phyloP scores from a whole-genome alignment of 768 basidiomycete species.

The Amanita rubescens region DNA sequence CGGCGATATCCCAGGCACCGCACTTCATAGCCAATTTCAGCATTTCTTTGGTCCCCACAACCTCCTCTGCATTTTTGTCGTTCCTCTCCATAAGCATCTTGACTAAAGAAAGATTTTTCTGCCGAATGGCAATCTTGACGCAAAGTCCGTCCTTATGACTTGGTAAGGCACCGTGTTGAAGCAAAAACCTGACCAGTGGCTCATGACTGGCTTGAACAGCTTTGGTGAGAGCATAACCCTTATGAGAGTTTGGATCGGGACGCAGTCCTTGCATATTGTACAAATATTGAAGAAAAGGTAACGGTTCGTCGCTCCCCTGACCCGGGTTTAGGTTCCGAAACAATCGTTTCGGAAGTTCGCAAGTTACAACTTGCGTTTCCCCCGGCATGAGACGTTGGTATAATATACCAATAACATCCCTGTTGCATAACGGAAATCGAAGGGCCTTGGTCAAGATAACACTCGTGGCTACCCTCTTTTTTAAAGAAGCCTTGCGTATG shows the following conservation, averaged over 20 bases:
- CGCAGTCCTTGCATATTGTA: constrained; percentile 31
- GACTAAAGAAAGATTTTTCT: constrained; percentile 60
- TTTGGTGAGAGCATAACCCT: constrained; percentile 76
- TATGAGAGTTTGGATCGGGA: constrained; percentile 56
- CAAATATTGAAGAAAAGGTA: constrained; percentile 59
- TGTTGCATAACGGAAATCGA: constrained; percentile 55
- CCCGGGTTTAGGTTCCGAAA: constrained; percentile 44
- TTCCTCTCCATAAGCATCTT: constrained; percentile 52
- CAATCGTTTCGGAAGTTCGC: constrained; percentile 58
- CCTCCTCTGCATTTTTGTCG: constrained; percentile 40
- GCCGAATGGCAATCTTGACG: constrained; percentile 67
- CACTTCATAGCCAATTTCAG: constrained; percentile 56
- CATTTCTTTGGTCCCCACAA: constrained; percentile 48
- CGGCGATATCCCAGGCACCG: constrained; percentile 60
- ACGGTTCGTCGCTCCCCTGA: constrained; percentile 39
- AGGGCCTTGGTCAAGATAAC: constrained; percentile 42
- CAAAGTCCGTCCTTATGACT: constrained; percentile 52
- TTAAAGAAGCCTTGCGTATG: constrained; percentile 21
- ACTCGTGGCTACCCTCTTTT: constrained; percentile 13
- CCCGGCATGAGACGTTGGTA: constrained; percentile 21
- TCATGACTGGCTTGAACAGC: constrained; percentile 62
- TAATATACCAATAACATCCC: constrained; percentile 39
- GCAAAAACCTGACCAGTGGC: constrained; percentile 63
- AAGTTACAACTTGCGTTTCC: constrained; percentile 8
- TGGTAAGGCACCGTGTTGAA: constrained; percentile 69